Conservation (phyloP, 768 basidiomycete genomes). For the Serendipita vermifera region DNA sequence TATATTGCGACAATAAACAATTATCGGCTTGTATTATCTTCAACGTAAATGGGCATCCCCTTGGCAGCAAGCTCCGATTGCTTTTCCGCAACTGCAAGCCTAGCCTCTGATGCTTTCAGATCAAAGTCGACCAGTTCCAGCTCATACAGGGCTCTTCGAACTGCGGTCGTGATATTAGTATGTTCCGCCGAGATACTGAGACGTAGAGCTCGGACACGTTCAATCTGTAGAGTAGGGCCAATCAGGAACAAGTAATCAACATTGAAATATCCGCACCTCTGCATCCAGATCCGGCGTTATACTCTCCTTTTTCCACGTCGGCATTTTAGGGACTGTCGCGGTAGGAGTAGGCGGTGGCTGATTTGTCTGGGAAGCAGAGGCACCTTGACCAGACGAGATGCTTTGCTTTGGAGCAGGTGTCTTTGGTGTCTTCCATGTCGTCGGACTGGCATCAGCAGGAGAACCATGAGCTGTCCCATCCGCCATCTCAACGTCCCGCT, state of each 20-base stretch:
- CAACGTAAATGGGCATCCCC: too few relatives aligned
- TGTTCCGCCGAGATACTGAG: background rate
- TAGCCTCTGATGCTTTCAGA: background rate
- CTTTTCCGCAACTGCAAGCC: constrained; percentile 2
- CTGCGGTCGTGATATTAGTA: background rate
- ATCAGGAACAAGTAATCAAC: background rate
- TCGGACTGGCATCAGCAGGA: background rate
- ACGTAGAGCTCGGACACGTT: background rate
- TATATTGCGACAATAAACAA: too few relatives aligned
- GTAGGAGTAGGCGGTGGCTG: background rate
- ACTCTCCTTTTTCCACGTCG: constrained; percentile 5
- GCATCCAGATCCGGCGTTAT: constrained; percentile 5
- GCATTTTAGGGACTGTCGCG: background rate
- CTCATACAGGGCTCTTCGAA: background rate
- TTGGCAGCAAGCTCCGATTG: background rate
- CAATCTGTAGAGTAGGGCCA: background rate
- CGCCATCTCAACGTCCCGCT: background rate
- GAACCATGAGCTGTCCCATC: background rate
- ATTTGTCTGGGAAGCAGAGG: background rate
- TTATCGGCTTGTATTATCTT: too few relatives aligned
- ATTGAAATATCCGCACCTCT: background rate
- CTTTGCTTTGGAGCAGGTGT: constrained; percentile 1
- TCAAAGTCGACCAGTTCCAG: background rate
- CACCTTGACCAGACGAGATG: background rate
- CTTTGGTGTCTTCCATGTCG: background rate